phyloP scores from a whole-genome alignment of 1,284 basidiomycete species.

The Xerocomus amazonicus region DNA sequence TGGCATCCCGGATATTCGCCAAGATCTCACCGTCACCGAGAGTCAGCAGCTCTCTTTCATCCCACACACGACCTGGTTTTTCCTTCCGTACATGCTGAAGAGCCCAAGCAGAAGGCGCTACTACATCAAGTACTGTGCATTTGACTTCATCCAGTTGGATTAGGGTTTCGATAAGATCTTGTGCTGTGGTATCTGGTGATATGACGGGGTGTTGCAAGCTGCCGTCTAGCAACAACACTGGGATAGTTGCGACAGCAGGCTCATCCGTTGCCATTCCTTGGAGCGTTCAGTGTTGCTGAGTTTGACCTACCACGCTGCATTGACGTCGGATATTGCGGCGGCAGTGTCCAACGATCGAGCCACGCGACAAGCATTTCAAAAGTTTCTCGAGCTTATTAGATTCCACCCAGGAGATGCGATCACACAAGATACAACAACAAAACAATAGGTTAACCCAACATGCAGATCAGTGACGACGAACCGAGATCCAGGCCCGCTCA shows the following conservation, averaged over 20 bases:
- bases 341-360: neutral
- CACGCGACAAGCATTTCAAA: neutral
- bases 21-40: constrained; percentile 61
- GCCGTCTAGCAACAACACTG: constrained; percentile 55
- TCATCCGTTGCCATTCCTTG: constrained; percentile 28
- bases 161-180: constrained; percentile 57
- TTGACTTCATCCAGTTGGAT: constrained; percentile 46
- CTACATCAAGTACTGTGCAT: constrained; percentile 52
- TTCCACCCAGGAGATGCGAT: constrained; percentile 1
- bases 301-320: neutral
- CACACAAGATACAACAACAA: constrained; percentile 13
- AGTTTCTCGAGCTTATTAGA: neutral
- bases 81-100: constrained; percentile 61
- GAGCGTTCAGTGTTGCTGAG: neutral
- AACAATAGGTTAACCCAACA: constrained; percentile 8
- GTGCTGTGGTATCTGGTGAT: constrained; percentile 46
- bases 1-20: neutral
- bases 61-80: constrained; percentile 59
- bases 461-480: constrained; percentile 2
- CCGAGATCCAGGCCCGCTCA: constrained; percentile 12
- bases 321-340: constrained; percentile 3
- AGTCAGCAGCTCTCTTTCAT: constrained; percentile 60
- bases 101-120: constrained; percentile 59
- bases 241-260: constrained; percentile 49
- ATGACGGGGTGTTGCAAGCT: constrained; percentile 63